A percentile compares a stretch with the other conserved stretches of the same genome.
These are phyloP conservation scores for Fusarium odoratissimum DNA, from an alignment of 2,329 filamentous ascomycete genomes.

Conservation along the genomic window DNA sequence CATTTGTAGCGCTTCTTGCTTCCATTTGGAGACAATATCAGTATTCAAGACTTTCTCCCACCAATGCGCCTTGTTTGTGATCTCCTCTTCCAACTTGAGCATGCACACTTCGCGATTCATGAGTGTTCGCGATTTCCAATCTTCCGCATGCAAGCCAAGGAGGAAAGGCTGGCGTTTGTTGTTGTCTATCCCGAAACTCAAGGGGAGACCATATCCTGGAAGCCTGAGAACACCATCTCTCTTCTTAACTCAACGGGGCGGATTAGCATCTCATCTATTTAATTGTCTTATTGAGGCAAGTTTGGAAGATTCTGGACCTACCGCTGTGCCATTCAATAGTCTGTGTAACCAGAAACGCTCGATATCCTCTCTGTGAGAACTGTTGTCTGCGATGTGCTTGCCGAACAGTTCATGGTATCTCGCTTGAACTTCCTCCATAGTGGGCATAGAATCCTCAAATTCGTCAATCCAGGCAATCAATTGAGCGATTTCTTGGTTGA, in stretches of 20 bases:
- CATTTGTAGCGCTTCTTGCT: not conserved
- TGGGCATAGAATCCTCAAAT: not conserved
- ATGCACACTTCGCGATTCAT: conserved; percentile 50
- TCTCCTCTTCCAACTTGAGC: conserved; percentile 49
- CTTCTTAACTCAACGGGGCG: not conserved
- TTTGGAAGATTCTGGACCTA: not conserved
- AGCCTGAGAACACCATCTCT: not conserved
- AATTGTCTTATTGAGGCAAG: not conserved
- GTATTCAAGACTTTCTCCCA: conserved; percentile 44
- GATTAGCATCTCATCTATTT: not conserved
- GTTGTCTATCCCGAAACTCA: not conserved
- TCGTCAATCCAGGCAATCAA: not conserved
- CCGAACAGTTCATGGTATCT: not conserved
- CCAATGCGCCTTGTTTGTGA: conserved; percentile 55
- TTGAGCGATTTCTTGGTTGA: not conserved
- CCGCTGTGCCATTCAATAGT: not conserved
- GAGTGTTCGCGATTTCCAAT: not conserved
- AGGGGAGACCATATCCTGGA: not conserved
- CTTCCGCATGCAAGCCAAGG: not conserved
- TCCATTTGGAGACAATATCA: not conserved
- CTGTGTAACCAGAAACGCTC: not conserved
- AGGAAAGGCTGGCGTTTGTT: not conserved
- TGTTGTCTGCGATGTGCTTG: not conserved
- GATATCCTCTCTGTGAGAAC: no score
- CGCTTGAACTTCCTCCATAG: not conserved